Percentiles rank a stretch among this genome's conserved stretches.
phyloP scores from a whole-genome alignment of 2,329 filamentous ascomycete genomes.

The Cryphonectria nitschkei region DNA sequence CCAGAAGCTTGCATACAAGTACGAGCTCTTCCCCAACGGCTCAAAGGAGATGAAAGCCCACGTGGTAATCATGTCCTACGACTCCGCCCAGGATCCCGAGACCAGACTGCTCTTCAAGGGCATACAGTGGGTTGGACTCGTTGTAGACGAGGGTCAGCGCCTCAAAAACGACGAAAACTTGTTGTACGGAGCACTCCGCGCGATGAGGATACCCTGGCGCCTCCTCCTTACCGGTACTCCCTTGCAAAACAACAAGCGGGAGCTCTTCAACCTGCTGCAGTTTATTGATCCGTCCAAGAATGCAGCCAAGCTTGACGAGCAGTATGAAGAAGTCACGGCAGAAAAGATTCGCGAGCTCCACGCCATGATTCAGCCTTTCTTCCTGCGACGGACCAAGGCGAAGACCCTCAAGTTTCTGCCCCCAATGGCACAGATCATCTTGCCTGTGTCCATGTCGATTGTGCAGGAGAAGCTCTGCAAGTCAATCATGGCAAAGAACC shows the following conservation, averaged over 20 bases:
- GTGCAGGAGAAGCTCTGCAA: conserved; percentile 94
- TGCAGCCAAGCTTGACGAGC: conserved; percentile 72
- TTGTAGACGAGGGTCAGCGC: conserved; percentile 94
- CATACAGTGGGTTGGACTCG: conserved; percentile 82
- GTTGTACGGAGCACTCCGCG: conserved; percentile 74
- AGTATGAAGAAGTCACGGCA: conserved; percentile 78
- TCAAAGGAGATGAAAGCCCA: conserved; percentile 78
- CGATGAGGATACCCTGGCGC: conserved; percentile 79
- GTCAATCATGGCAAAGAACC: conserved; percentile 89
- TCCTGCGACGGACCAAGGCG: conserved; percentile 79
- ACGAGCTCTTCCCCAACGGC: conserved; percentile 80
- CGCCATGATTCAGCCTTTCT: conserved; percentile 75
- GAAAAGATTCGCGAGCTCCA: conserved; percentile 84
- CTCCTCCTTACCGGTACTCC: conserved; percentile 90
- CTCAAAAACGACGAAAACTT: conserved; percentile 90
- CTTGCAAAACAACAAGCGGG: conserved; percentile 91
- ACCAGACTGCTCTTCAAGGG: conserved; percentile 67
- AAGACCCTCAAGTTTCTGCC: conserved; percentile 83
- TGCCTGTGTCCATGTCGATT: conserved; percentile 93
- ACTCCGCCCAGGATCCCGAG: conserved; percentile 77
- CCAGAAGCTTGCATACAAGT: conserved; percentile 75
- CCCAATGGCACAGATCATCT: conserved; percentile 90
- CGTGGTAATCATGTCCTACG: conserved; percentile 93
- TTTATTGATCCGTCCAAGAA: conserved; percentile 78
- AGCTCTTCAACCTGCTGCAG: conserved; percentile 95